Percentiles rank a stretch among this genome's conserved stretches.
phyloP scores from a whole-genome alignment of 2,329 filamentous ascomycete genomes.

The Colletotrichum eleusines region DNA sequence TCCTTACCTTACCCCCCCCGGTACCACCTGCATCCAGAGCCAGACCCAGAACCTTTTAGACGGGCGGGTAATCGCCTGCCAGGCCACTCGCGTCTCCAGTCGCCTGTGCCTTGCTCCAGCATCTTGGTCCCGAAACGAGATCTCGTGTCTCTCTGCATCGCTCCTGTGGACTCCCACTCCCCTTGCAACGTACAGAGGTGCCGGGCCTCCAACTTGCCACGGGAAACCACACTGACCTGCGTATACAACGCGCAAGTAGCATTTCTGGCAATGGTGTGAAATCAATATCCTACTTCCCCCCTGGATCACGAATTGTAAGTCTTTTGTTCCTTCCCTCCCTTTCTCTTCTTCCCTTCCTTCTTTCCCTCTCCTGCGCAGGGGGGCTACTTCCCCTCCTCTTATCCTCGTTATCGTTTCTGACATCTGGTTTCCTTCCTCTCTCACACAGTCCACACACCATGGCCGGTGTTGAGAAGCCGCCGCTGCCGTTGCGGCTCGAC shows the following conservation, averaged over 20 bases:
- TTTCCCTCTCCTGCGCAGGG: constrained; percentile 29
- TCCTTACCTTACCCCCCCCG: constrained; percentile 40
- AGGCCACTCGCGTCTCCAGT: constrained; percentile 38
- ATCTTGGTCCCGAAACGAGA: constrained; percentile 42
- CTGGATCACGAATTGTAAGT: constrained; percentile 40
- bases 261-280: constrained; percentile 41
- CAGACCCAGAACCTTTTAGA: constrained; percentile 41
- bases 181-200: constrained; percentile 35
- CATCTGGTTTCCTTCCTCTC: constrained; percentile 29
- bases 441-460: constrained; percentile 47
- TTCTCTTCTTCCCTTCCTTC: constrained; percentile 18
- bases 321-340: constrained; percentile 8
- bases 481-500: constrained; percentile 32
- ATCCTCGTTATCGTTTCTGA: constrained; percentile 41
- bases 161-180: constrained; percentile 39
- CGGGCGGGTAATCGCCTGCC: constrained; percentile 41
- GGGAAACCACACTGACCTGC: constrained; percentile 33
- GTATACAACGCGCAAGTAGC: constrained; percentile 25
- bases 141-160: constrained; percentile 40
- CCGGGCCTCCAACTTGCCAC: constrained; percentile 39
- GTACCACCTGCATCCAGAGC: constrained; percentile 35
- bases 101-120: constrained; percentile 36
- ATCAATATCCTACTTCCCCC: constrained; percentile 27
- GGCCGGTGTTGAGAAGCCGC: constrained; percentile 50
- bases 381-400: constrained; percentile 32